Percentiles rank a stretch among this genome's conserved stretches.
phyloP scores from a whole-genome alignment of 495 filamentous ascomycete genomes.

The Neurospora sublineolata region DNA sequence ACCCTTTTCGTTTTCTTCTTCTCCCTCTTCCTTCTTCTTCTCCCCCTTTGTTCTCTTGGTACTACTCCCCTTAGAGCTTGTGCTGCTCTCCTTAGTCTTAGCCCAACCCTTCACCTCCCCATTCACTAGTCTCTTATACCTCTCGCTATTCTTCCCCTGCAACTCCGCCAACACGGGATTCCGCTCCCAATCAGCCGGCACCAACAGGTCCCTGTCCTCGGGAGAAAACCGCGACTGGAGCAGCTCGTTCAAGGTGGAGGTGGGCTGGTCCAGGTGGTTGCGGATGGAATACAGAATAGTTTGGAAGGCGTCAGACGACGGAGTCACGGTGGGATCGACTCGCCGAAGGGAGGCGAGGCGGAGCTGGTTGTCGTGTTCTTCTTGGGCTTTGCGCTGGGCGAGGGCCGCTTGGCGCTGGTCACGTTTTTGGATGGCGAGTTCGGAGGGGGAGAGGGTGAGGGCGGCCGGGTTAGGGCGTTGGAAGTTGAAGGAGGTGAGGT shows the following conservation, averaged over 20 bases:
- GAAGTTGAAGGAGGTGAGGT: neutral
- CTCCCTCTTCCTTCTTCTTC: neutral
- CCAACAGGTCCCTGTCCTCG: slow-evolving; percentile 9
- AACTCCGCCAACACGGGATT: slow-evolving; percentile 8
- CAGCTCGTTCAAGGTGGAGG: slow-evolving; percentile 6
- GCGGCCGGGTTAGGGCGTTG: neutral
- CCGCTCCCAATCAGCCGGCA: slow-evolving; percentile 1
- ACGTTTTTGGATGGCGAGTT: neutral
- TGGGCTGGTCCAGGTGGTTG: neutral
- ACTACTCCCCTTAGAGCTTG: neutral
- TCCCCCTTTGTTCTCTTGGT: neutral
- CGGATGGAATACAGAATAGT: neutral
- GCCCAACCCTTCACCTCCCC: neutral
- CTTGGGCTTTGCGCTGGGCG: neutral
- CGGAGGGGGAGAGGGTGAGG: neutral
- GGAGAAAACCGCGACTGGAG: slow-evolving; percentile 7
- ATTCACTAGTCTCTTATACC: slow-evolving; percentile 9
- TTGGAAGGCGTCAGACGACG: slow-evolving; percentile 5
- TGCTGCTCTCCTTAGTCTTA: neutral
- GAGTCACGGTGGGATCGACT: slow-evolving; percentile 9
- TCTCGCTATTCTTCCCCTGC: slow-evolving; percentile 10
- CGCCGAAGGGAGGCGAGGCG: neutral
- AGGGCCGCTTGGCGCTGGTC: neutral
- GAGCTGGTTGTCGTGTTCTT: slow-evolving; percentile 2
- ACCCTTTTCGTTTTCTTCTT: neutral